Conservation (phyloP, 2,329 filamentous ascomycete species). For the Apiospora phragmitis region DNA sequence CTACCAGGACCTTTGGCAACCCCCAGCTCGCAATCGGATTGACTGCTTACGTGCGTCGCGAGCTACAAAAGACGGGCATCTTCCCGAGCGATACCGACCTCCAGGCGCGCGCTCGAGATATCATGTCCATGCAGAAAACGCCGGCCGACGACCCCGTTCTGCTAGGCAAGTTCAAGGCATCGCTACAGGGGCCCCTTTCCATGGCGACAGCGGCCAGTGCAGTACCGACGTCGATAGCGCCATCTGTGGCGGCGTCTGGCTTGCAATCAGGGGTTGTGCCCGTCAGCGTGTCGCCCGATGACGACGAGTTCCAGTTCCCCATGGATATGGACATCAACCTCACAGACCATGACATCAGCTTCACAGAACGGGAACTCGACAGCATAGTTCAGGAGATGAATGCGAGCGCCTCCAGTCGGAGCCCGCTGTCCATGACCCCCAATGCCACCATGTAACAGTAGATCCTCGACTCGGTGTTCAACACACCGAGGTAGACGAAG, state of each 20-base stretch:
- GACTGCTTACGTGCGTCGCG: slow-evolving; percentile 45
- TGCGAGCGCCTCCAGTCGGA: not conserved
- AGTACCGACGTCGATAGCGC: too few relatives aligned
- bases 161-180: slow-evolving; percentile 50
- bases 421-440: not conserved
- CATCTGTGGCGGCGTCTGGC: not conserved
- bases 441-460: not conserved
- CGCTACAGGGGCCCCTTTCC: not conserved
- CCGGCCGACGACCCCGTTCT: slow-evolving; percentile 55
- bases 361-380: slow-evolving; percentile 10
- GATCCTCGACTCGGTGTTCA: not conserved
- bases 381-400: slow-evolving; percentile 11
- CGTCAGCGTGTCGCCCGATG: not conserved
- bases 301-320: not conserved
- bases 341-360: slow-evolving; percentile 9
- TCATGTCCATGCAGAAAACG: slow-evolving; percentile 47
- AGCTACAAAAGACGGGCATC: slow-evolving; percentile 37
- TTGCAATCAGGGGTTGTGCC: not conserved
- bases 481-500: not conserved
- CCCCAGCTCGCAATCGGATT: slow-evolving; percentile 59
- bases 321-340: slow-evolving; percentile 6
- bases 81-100: slow-evolving; percentile 52
- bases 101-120: slow-evolving; percentile 46
- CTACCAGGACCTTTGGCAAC: slow-evolving; percentile 57
- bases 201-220: not conserved